Percentiles rank a stretch among this genome's conserved stretches.
phyloP scores from a whole-genome alignment of 352 stramenopile genomes.

The Phytophthora pisi region DNA sequence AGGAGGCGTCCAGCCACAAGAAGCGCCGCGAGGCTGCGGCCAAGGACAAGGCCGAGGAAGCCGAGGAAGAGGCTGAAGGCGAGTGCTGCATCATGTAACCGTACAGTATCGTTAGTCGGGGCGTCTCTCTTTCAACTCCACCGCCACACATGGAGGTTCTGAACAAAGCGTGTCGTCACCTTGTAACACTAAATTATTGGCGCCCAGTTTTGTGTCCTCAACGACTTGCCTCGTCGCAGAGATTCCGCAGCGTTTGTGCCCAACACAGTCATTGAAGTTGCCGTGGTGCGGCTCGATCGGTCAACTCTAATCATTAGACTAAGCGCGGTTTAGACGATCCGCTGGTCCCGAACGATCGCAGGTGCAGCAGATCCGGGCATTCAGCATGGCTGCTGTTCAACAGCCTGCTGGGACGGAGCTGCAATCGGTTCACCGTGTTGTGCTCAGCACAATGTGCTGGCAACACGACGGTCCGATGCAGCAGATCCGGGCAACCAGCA shows the following conservation, averaged over 20 bases:
- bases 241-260: conserved; percentile 18
- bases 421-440: neutral
- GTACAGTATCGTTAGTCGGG: no score
- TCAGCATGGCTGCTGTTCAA: neutral
- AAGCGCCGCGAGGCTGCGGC: conserved; percentile 49
- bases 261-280: conserved; percentile 16
- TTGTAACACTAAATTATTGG: conserved; percentile 32
- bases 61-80: conserved; percentile 70
- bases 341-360: neutral
- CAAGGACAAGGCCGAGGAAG: conserved; percentile 54
- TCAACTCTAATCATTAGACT: no score
- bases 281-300: neutral
- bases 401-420: no score
- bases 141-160: conserved; percentile 28
- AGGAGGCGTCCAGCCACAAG: conserved; percentile 63
- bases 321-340: conserved; percentile 4
- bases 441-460: no score
- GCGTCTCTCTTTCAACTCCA: conserved; percentile 5
- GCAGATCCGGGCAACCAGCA: conserved; percentile 8
- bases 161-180: conserved; percentile 20
- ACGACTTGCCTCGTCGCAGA: conserved; percentile 25
- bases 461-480: conserved; percentile 9
- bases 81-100: conserved; percentile 85
- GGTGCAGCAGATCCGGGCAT: conserved; percentile 28
- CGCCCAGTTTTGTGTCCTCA: conserved; percentile 5